Evolutionary conservation across 129 eudicot species (phyloP), one percentile per base, ranked within the genome.

Genomic region (Tagetes patula): DNA sequence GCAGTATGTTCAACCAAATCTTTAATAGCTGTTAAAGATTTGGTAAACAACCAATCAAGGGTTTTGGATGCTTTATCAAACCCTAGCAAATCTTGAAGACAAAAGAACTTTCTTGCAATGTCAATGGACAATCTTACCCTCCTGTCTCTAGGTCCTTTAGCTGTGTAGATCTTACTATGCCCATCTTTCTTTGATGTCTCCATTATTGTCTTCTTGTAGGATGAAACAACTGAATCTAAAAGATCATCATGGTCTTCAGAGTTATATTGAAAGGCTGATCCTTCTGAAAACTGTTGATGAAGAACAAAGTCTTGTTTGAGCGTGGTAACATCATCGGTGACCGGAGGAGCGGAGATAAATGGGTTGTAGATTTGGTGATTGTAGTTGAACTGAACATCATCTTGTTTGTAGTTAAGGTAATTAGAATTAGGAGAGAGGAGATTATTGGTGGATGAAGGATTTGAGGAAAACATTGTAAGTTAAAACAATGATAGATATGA

Each of bases 61-160:
- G 97, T 91, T 70, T 84, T 83, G 78, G 96, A 88, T 2, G 96
- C 87, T 67, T 86, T 91, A 53, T 91, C 92, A 62, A 84, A 91
- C 45, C 96, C 90, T 36, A 91, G 77, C 76, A 78, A 67, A 46
- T 91, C 97, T 65, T 88, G 97, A 55, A 91, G 97, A 70, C 76
- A 85, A 31, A 91, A 91, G 80, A 91, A 87, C 82, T 88, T 82
- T 8, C 87, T 60, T 0, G 97, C 87, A 13, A 85, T 84, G 47
- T 82, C 88, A 30, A 86, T 84, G n/a, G 97, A 91, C 43, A 91
- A 82, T 75, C 97, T 79, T 12, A 91, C 93, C 70, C 97, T 84
- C 54, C 96, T 78, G 52, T 91, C 97, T 46, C 97, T 70, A 0
- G 76, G 80, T 2, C 97, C 96, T 65, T 82, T 82, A 53, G 97